Conservation (phyloP, 768 basidiomycete species). For the Lentinula edodes region DNA sequence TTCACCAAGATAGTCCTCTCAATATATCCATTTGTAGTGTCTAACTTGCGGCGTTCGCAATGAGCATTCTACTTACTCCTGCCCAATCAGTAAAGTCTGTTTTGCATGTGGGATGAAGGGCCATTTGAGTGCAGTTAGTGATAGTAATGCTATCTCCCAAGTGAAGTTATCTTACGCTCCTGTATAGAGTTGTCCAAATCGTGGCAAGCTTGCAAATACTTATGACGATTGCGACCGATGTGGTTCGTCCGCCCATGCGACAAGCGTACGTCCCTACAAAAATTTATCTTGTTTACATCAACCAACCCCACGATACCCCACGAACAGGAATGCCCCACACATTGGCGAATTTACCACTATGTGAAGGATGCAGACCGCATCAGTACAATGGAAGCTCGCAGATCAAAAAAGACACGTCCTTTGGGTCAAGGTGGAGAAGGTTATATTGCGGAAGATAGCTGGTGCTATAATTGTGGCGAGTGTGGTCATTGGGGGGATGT, state of each 20-base stretch:
- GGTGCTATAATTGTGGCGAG: slow-evolving; percentile 80
- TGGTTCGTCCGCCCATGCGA: slow-evolving; percentile 55
- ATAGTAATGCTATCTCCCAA: neutral
- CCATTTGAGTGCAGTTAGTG: slow-evolving; percentile 61
- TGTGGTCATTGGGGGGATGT: slow-evolving; percentile 79
- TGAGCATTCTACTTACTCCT: slow-evolving; percentile 72
- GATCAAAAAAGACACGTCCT: slow-evolving; percentile 39
- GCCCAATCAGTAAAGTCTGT: slow-evolving; percentile 78
- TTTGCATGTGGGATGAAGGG: slow-evolving; percentile 83
- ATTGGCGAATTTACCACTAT: slow-evolving; percentile 80
- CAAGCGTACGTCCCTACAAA: slow-evolving; percentile 36
- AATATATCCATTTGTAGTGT: slow-evolving; percentile 41
- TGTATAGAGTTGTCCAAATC: slow-evolving; percentile 67
- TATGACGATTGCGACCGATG: slow-evolving; percentile 64
- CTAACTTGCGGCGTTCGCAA: slow-evolving; percentile 76
- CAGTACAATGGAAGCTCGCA: slow-evolving; percentile 38
- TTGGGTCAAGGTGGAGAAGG: slow-evolving; percentile 75
- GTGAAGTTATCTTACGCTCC: neutral
- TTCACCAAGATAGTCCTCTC: neutral
- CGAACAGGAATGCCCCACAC: slow-evolving; percentile 71
- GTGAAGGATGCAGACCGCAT: slow-evolving; percentile 48
- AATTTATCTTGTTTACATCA: neutral
- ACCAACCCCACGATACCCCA: neutral
- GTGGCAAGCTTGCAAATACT: slow-evolving; percentile 18
- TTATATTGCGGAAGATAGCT: slow-evolving; percentile 66